Conservation (phyloP, 2,329 filamentous ascomycete genomes). For the Aspergillus ustus region DNA sequence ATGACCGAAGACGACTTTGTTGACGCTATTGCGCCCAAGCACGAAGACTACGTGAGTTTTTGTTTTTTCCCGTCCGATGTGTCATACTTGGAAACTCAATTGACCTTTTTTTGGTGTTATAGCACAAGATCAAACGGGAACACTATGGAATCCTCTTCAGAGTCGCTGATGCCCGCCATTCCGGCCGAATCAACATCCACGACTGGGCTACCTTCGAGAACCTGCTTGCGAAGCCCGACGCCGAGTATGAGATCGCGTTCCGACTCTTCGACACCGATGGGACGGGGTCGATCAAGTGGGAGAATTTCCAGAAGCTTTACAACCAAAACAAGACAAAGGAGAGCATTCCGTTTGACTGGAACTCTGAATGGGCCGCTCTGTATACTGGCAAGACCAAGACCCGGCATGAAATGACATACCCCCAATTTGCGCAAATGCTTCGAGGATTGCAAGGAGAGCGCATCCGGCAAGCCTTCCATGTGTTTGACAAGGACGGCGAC, state of each 20-base stretch:
- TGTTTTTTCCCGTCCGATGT: conserved; percentile 3
- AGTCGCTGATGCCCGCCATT: conserved; percentile 79
- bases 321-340: conserved; percentile 84
- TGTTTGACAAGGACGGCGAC: conserved; percentile 87
- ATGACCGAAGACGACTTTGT: conserved; percentile 89
- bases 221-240: conserved; percentile 89
- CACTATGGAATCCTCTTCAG: conserved; percentile 93
- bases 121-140: conserved; percentile 98
- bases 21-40: conserved; percentile 80
- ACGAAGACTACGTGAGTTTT: conserved; percentile 85
- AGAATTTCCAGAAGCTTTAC: conserved; percentile 83
- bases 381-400: conserved; percentile 89
- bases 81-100: conserved; percentile 26
- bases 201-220: conserved; percentile 97
- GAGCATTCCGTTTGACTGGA: conserved; percentile 94
- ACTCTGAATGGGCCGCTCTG: conserved; percentile 92
- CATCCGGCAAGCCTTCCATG: conserved; percentile 91
- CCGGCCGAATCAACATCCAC: conserved; percentile 74
- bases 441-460: conserved; percentile 94
- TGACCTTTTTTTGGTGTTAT: conserved; percentile 18
- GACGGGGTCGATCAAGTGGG: conserved; percentile 84
- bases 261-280: conserved; percentile 89
- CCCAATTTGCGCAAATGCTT: conserved; percentile 97
- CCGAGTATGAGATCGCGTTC: conserved; percentile 98
- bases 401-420: conserved; percentile 90